Evolutionary conservation across 2,329 filamentous ascomycete species (phyloP).

Genomic region (Blumeria graminis): DNA sequence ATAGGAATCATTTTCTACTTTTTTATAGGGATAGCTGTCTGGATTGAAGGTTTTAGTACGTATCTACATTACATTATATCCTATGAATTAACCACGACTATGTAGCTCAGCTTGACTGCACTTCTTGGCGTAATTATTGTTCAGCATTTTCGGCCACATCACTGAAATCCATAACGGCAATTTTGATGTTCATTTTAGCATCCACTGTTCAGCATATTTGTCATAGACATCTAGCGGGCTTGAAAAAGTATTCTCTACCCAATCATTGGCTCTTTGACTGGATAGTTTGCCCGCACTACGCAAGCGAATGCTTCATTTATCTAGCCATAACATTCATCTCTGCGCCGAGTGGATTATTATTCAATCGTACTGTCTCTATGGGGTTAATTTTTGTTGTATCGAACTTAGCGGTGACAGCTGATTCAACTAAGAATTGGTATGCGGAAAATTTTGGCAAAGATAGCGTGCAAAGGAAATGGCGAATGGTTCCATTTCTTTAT

Average conservation of each 20-base stretch:
- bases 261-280: conserved; percentile 43
- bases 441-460: conserved; percentile 44
- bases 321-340: conserved; percentile 48
- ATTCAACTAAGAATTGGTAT: conserved; percentile 62
- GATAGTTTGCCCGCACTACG: conserved; percentile 74
- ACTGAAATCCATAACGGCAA: conserved; percentile 27
- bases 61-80: conserved; percentile 1
- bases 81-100: not conserved
- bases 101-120: not conserved
- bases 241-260: conserved; percentile 69
- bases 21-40: conserved; percentile 47
- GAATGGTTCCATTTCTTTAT: conserved; percentile 50
- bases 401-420: conserved; percentile 65
- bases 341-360: conserved; percentile 37
- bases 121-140: not conserved
- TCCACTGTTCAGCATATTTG: conserved; percentile 53
- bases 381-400: conserved; percentile 48
- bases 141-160: conserved; percentile 4
- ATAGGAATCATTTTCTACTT: conserved; percentile 60
- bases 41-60: conserved; percentile 61
- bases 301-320: conserved; percentile 70
- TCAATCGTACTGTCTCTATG: conserved; percentile 52
- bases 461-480: conserved; percentile 38
- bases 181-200: conserved; percentile 42
- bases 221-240: conserved; percentile 41